Base-by-base conservation (phyloP, 805 yeast species). In the Monosporozyma siamensis region DNA sequence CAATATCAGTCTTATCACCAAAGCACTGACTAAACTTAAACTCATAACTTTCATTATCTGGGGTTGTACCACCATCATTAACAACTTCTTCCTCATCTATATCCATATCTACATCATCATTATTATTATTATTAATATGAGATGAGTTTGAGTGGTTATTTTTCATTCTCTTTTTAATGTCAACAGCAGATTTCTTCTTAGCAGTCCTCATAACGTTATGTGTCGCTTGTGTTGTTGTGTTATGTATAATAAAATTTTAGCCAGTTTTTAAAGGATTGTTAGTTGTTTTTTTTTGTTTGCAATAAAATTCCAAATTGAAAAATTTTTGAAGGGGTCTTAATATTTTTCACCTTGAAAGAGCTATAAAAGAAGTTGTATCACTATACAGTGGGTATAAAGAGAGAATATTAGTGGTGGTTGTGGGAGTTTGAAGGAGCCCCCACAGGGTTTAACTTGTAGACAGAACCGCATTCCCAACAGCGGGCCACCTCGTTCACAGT, bases 391-490 rank as follows among this genome's bases (percentile, higher is more conserved):
- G 32, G 4, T 29, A 32, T 18, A 32, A 20, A 18, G 35, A 18
- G 35, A 20, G 35, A 30, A 15, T 30, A 30, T 30, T n/a, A n/a
- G n/a, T n/a, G n/a, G n/a, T n/a, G n/a, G n/a, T n/a, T n/a, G n/a
- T n/a, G n/a, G n/a, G n/a, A n/a, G n/a, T n/a, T n/a, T n/a, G n/a
- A n/a, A n/a, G n/a, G 82, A 53, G 79, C 82, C 68, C 96, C 97
- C 58, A 89, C 75, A 70, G 80, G 82, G 70, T 88, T 84, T 58
- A 89, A 70, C 61, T 84, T 79, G 75, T 83, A 90, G 54, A 88
- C 95, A 55, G 89, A 82, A 68, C 98, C 98, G 68, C 97, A 90
- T 69, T 92, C 96, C 95, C 96, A 86, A 72, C 97, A 92, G 80
- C 98, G 87, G 54, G 84, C 84, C 48, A 82, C 82, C 68, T 85